Evolutionary conservation across 768 basidiomycete genomes (phyloP), one percentile per base, ranked within the genome.

Genomic region (Rhodocollybia butyracea): DNA sequence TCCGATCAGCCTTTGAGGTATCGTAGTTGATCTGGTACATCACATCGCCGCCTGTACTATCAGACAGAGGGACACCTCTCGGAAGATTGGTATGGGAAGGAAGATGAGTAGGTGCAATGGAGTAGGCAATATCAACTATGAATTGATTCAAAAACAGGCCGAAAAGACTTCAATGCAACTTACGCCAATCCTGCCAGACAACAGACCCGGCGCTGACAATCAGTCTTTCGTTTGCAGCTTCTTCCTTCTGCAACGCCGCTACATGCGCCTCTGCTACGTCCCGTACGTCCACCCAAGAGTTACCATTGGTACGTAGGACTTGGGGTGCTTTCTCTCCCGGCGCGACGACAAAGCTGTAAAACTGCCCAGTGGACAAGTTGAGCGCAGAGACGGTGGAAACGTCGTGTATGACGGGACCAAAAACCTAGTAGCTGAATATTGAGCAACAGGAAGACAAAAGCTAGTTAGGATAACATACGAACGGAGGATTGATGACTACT

Each of bases 221-320:
- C 61, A 88, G 77, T 31, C 88, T 72, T 54, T 88, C 73, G 1
- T 81, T 81, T 2, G 76, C 78, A 0, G 84, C 85, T 2, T 71
- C 75, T 26, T 76, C 70, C 47, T 73, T 77, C 51, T 75, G 73
- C 21, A 90, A 65, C 3, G 83, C 82, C 5, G 70, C 64, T 0
- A 74, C 73, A 63, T 88, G 86, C 0, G 78, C 84, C 21, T 75
- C 69, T 0, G 83, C 83, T 31, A 82, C 63, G 62, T 85, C 83
- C 5, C 82, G 76, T 5, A 84, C 82, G 48, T 85, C 80, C 27
- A 80, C 62, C 73, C 76, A 82, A 22, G 61, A 56, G 13, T 63
- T 62, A 5, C 69, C 69, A 19, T 62, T 54, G 2, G 48, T 55
- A 0, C 48, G 51, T 0, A 71, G 54, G 0, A 48, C 51, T 7